Base-by-base conservation (phyloP, 2,329 filamentous ascomycete genomes). In the Pseudocercospora vitis region DNA sequence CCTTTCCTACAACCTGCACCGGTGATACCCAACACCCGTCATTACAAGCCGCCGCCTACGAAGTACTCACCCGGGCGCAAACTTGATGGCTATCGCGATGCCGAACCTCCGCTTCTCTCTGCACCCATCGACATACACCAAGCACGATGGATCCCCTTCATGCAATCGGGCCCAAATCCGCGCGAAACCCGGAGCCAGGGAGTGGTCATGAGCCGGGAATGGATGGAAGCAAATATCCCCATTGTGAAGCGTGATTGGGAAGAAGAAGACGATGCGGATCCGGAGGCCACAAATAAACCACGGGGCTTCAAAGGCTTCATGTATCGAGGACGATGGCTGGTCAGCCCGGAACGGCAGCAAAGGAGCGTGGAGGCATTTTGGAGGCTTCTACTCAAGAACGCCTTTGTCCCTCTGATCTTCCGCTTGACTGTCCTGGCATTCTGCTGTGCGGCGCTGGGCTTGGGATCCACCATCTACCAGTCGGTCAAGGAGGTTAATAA, bases 331-430 rank as follows among this genome's bases (percentile, higher is more conserved):
- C 65, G 63, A 42, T 80, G 76, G 68, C 61, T 78, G 46, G 73
- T 78, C 53, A 75, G 66, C 55, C 69, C 71, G 8, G 66, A 69
- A 52, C 60, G 66, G 55, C 67, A 68, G 56, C 65, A 70, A 50
- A 60, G 58, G 57, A 67, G 63, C 7, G 63, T 69, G 35, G 55
- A 61, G 48, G 49, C 68, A n/a, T 68, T 68, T 52, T 70, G 67
- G 68, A 79, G 81, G 49, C 81, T 83, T 31, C 77, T 95, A 23
- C 78, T 96, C 65, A 85, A 86, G 54, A 90, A 91, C 66, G 87
- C 91, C 9, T 85, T 96, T 60, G 87, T 96, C 1, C 94, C 94
- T 2, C 77, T 96, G 50, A 76, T 88, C 11, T 89, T 96, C 69
- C 88, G 94, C 48, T 74, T 95, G 16, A 86, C 83, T 11, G 89